Percentiles rank a stretch among this genome's conserved stretches.
These are phyloP conservation scores for Casuarina glauca DNA, from an alignment of 306 rosid species.

Conservation along the genomic window DNA sequence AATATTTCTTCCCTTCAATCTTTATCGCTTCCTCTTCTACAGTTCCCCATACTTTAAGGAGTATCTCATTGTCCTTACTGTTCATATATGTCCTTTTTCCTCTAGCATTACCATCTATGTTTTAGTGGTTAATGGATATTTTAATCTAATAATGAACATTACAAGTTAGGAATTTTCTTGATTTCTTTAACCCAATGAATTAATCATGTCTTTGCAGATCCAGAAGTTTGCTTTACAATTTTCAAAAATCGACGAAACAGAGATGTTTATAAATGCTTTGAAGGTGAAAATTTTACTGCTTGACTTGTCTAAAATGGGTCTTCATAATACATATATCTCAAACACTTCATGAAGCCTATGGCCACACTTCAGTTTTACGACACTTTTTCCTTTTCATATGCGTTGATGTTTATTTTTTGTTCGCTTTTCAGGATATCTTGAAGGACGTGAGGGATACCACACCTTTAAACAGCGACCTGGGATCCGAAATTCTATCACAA, in stretches of 20 bases:
- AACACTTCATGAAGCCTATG: constrained; percentile 4
- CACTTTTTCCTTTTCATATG: constrained; percentile 4
- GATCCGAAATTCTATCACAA: constrained; percentile 63
- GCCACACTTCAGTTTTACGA: constrained; percentile 6
- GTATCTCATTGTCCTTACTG: not conserved
- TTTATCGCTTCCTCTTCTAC: not conserved
- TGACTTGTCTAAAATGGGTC: constrained; percentile 1
- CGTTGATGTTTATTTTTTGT: constrained; percentile 20
- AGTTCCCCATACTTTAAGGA: not conserved
- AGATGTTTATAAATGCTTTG: constrained; percentile 52
- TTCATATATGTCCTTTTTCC: not conserved
- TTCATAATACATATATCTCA: constrained; percentile 1
- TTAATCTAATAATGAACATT: not conserved
- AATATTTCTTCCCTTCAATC: not conserved
- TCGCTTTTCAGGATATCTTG: constrained; percentile 55
- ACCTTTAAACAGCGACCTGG: constrained; percentile 55
- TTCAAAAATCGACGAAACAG: constrained; percentile 56
- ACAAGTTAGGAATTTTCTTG: not conserved
- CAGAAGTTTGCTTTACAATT: constrained; percentile 82
- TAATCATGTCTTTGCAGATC: constrained; percentile 41
- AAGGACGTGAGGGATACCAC: constrained; percentile 42
- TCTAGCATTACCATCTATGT: not conserved
- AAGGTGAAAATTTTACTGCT: constrained; percentile 43
- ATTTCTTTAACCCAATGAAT: not conserved
- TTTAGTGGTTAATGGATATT: not conserved